Percentiles rank a stretch among this genome's conserved stretches.
Evolutionary conservation across 805 yeast genomes (phyloP).

Genomic region (Ascoidea rubescens): DNA sequence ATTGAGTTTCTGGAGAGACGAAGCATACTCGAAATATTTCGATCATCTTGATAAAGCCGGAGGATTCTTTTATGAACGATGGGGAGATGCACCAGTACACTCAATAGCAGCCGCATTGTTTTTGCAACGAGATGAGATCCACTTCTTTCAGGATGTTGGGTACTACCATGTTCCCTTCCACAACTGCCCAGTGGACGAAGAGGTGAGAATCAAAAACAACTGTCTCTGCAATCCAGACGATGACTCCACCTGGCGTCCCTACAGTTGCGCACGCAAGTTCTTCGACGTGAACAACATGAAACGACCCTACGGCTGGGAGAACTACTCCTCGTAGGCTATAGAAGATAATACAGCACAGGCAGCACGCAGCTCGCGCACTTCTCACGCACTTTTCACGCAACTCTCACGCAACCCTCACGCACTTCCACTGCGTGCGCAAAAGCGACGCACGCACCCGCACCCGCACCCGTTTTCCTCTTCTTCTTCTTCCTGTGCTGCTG

Average conservation of each 20-base stretch:
- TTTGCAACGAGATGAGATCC: conserved; percentile 47
- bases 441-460: too few relatives aligned
- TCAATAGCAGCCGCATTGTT: conserved; percentile 69
- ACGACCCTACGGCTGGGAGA: conserved; percentile 56
- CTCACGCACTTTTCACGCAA: too few relatives aligned
- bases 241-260: conserved; percentile 60
- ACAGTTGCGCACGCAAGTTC: conserved; percentile 55
- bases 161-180: conserved; percentile 64
- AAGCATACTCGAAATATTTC: conserved; percentile 55
- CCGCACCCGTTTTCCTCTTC: too few relatives aligned
- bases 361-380: too few relatives aligned
- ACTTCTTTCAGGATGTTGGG: conserved; percentile 71
- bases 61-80: conserved; percentile 78
- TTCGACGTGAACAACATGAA: conserved; percentile 33
- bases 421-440: too few relatives aligned
- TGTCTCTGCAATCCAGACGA: conserved; percentile 66
- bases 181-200: conserved; percentile 62
- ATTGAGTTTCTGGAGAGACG: conserved; percentile 59
- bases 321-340: conserved; percentile 21
- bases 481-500: too few relatives aligned
- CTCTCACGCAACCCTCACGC: too few relatives aligned
- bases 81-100: conserved; percentile 91
- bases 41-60: conserved; percentile 56
- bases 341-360: too few relatives aligned
- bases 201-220: conserved; percentile 37